Evolutionary conservation across 768 basidiomycete genomes (phyloP), one percentile per base, ranked within the genome.

Genomic region (Hirschioporus abietinus): DNA sequence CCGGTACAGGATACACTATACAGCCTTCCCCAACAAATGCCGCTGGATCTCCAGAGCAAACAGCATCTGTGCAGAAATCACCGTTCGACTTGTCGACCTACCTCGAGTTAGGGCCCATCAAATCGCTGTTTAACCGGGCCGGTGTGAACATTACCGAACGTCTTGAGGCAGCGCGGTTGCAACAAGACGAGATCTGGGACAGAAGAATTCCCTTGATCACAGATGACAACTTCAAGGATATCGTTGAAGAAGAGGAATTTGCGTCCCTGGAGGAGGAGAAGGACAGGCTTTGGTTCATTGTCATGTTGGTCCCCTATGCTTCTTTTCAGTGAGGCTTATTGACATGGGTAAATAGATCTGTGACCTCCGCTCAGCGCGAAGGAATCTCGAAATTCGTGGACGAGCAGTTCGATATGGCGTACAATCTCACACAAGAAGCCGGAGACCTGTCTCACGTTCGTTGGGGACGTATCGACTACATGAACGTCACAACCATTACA

Each of bases 381-480:
- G 86, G 87, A 1, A 68, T 93, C 34, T 92, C 92, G 1, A 84
- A 88, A 75, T 81, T 81, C 62, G 83, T 92, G 59, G 92, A 95
- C 76, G 74, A 86, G 35, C 78, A 86, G 30, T 95, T 93, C 72
- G 93, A 94, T 72, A 80, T 83, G 12, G 84, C 93, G 1, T 92
- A 82, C 74, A 91, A 93, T 74, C 77, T 83, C 68, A 84, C 88
- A 6, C 64, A 84, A 35, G 73, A 84, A 17, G 83, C 82, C 24
- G 83, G 82, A 10, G 91, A 90, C 73, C 76, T 92, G 20, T 87
- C 86, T 2, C 75, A 92, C 72, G 84, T 95, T 66, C 87, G 85
- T 66, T 96, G 90, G 84, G 95, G 86, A 63, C 87, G 95, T 68
- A 86, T 96, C 66, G 93, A 96, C 79, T 96, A 95, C 76, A 78